Evolutionary conservation across 257 asterid species (phyloP), one percentile per base, ranked within the genome.

Genomic region (Plantago ovata): DNA sequence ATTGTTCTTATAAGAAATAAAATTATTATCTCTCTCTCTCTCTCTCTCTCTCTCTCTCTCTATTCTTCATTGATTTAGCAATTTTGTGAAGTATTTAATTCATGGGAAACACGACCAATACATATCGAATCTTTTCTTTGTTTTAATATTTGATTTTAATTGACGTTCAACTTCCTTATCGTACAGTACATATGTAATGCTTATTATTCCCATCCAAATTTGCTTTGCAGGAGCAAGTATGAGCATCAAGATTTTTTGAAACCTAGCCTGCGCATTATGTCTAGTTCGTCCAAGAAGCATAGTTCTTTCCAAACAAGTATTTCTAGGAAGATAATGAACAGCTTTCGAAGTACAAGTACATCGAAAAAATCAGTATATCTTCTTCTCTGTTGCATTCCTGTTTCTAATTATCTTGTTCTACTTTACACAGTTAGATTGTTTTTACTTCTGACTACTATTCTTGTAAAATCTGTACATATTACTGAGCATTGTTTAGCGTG

Each of bases 181-280:
- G 28, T 20, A 23, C n/a, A n/a, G n/a, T 33, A 41, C 38, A 21
- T 32, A 16, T 23, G 36, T 60, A 14, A n/a, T 50, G 14, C 73
- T 62, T 62, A 45, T 40, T 16, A 42, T 50, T 54, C 63, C 3
- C 32, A 32, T 62, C 42, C 14, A 13, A 53, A 44, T 69, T 36
- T 56, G 16, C 38, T 44, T 65, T 69, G 65, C 57, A 93, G 98
- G 87, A 77, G 87, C 24, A 93, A 93, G 74, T 93, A 89, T 38
- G 98, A 93, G 78, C 89, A 56, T 56, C 98, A 93, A 78, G 95
- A 77, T 32, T 93, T 82, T 72, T 70, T 93, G 84, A 93, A 88
- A 75, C 97, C 98, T 7, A 89, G 98, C 88, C 79, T 93, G 77
- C 95, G 98, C 16, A 89, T 89, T 40, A 58, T 70, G 61, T 93